Percentiles rank a stretch among this genome's conserved stretches.
phyloP scores from a whole-genome alignment of 2,329 filamentous ascomycete genomes.

The Paecilomyces fulvus region DNA sequence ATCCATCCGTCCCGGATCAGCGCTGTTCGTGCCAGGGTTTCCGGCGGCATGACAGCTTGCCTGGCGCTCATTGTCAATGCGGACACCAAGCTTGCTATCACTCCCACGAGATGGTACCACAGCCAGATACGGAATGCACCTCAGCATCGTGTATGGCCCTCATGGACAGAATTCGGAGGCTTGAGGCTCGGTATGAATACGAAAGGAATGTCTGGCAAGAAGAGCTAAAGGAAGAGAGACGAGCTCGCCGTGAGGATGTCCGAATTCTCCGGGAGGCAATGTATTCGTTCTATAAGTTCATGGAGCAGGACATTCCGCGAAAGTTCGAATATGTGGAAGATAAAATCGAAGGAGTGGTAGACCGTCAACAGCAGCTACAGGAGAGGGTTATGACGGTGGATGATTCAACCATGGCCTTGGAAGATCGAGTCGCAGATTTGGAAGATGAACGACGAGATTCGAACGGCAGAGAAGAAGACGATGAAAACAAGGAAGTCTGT shows the following conservation, averaged over 20 bases:
- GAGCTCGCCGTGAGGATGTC: slow-evolving; percentile 18
- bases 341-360: slow-evolving; percentile 15
- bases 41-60: slow-evolving; percentile 23
- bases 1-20: slow-evolving; percentile 19
- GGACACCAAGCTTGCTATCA: slow-evolving; percentile 42
- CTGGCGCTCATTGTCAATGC: slow-evolving; percentile 37
- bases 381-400: slow-evolving; percentile 18
- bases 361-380: slow-evolving; percentile 16
- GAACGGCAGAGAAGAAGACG: background rate
- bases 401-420: slow-evolving; percentile 16
- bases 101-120: slow-evolving; percentile 8
- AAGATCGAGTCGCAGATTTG: slow-evolving; percentile 14
- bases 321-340: slow-evolving; percentile 19
- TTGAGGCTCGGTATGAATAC: slow-evolving; percentile 16
- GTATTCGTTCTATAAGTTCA: slow-evolving; percentile 17
- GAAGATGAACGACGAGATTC: slow-evolving; percentile 6
- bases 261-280: slow-evolving; percentile 20
- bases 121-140: slow-evolving; percentile 3
- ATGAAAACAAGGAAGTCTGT: background rate
- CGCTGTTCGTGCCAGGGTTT: slow-evolving; percentile 39
- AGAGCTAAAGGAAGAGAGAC: slow-evolving; percentile 14
- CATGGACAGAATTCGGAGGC: slow-evolving; percentile 14
- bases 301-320: slow-evolving; percentile 17
- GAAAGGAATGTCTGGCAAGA: slow-evolving; percentile 15
- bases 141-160: slow-evolving; percentile 6